Conservation (phyloP, 306 rosid species). For the Begonia peltatifolia region DNA sequence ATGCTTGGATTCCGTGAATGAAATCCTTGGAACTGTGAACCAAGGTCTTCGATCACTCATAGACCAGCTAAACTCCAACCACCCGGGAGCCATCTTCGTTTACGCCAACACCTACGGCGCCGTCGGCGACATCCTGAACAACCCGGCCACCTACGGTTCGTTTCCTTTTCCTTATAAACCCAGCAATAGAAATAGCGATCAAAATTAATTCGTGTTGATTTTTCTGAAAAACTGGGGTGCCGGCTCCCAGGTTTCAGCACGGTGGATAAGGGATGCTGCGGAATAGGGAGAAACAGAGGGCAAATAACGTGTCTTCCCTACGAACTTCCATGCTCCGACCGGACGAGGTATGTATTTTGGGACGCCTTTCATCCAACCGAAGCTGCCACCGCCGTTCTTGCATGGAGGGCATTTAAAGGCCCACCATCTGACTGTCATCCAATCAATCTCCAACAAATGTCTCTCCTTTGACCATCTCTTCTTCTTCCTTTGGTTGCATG, state of each 20-base stretch:
- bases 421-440: constrained; percentile 42
- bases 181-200: background rate
- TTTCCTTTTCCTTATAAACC: background rate
- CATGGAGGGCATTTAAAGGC: constrained; percentile 54
- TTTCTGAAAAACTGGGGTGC: background rate
- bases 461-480: constrained; percentile 7
- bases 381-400: constrained; percentile 39
- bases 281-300: constrained; percentile 37
- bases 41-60: constrained; percentile 46
- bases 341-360: constrained; percentile 50
- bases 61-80: constrained; percentile 29
- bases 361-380: constrained; percentile 81
- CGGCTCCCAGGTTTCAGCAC: constrained; percentile 39
- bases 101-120: constrained; percentile 42
- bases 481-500: too few relatives aligned
- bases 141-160: constrained; percentile 42
- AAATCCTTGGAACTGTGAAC: constrained; percentile 48
- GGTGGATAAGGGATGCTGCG: constrained; percentile 67
- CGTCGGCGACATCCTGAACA: constrained; percentile 59
- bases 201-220: background rate
- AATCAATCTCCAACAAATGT: constrained; percentile 56
- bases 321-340: constrained; percentile 30
- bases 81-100: constrained; percentile 28
- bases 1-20: constrained; percentile 49
- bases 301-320: constrained; percentile 56